Percentiles rank a stretch among this genome's conserved stretches.
These are phyloP conservation scores for Acanthamoeba triangularis DNA, from an alignment of 208 protist species.

Conservation along the genomic window DNA sequence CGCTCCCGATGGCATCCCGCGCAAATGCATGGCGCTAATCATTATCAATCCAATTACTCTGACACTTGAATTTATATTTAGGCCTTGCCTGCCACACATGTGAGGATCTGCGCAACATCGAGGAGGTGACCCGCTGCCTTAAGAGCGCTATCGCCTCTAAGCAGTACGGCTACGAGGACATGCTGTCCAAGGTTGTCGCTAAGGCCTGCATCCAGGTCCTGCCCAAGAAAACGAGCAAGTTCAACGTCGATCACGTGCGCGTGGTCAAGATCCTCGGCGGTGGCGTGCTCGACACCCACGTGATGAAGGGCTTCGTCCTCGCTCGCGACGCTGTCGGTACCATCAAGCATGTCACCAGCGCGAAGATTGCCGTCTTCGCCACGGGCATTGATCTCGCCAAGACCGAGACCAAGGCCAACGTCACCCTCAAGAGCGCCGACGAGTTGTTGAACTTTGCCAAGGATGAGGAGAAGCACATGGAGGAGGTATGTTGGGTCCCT, in stretches of 20 bases:
- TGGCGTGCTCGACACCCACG: slow-evolving; percentile 94
- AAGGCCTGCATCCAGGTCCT: slow-evolving; percentile 98
- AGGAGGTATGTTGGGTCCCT: slow-evolving; percentile 91
- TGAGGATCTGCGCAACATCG: slow-evolving; percentile 93
- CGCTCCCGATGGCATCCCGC: neutral
- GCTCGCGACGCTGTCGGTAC: slow-evolving; percentile 95
- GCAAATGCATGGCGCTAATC: neutral
- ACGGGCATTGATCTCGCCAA: slow-evolving; percentile 97
- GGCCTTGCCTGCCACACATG: slow-evolving; percentile 84
- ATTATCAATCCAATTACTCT: neutral
- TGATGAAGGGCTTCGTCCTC: slow-evolving; percentile 99
- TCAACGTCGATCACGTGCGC: slow-evolving; percentile 99
- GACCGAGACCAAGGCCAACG: slow-evolving; percentile 99
- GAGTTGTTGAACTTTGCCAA: slow-evolving; percentile 98
- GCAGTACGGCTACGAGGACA: slow-evolving; percentile 98
- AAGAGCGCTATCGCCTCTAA: slow-evolving; percentile 92
- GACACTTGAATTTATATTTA: neutral
- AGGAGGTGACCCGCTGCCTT: slow-evolving; percentile 83
- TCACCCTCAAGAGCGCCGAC: slow-evolving; percentile 98
- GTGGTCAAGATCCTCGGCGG: slow-evolving; percentile 99
- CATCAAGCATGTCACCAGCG: slow-evolving; percentile 96
- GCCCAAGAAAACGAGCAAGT: slow-evolving; percentile 97
- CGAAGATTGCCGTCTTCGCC: slow-evolving; percentile 99
- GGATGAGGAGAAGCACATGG: slow-evolving; percentile 98
- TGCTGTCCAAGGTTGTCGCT: slow-evolving; percentile 96